Percentiles rank a stretch among this genome's conserved stretches.
These are phyloP conservation scores for Raffaelea ambrosiae DNA, from an alignment of 2,329 filamentous ascomycete genomes.

Conservation along the genomic window DNA sequence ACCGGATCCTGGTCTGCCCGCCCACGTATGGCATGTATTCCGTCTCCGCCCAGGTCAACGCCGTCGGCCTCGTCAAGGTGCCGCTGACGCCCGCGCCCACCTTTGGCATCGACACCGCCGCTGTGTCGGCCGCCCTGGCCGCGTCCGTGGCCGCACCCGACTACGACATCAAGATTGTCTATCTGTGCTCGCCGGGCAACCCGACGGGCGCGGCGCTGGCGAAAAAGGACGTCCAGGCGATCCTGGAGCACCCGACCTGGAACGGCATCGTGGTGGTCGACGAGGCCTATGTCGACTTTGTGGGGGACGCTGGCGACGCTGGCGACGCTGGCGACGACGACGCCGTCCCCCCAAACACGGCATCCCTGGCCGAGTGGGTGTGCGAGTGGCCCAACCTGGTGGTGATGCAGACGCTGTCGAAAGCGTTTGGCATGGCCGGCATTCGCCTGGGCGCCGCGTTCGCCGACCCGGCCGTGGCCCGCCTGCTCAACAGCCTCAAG, in stretches of 20 bases:
- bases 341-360: too few relatives aligned
- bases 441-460: conserved; percentile 88
- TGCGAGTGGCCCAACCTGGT: conserved; percentile 90
- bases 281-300: conserved; percentile 94
- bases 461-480: conserved; percentile 63
- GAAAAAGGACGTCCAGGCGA: conserved; percentile 62
- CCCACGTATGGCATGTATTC: conserved; percentile 99
- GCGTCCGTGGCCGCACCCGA: conserved; percentile 17
- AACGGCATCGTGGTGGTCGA: conserved; percentile 91
- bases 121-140: conserved; percentile 55
- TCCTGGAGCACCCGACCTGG: conserved; percentile 84
- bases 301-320: conserved; percentile 45
- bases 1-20: conserved; percentile 89
- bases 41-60: conserved; percentile 91
- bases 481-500: conserved; percentile 82
- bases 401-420: conserved; percentile 97
- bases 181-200: conserved; percentile 92
- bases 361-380: conserved; percentile 86
- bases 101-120: conserved; percentile 66
- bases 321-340: too few relatives aligned
- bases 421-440: conserved; percentile 85
- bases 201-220: conserved; percentile 74
- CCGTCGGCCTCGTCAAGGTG: conserved; percentile 78
- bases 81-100: conserved; percentile 63
- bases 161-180: conserved; percentile 72